phyloP scores from a whole-genome alignment of 1,284 basidiomycete species.

The Ustilago xerochloae region DNA sequence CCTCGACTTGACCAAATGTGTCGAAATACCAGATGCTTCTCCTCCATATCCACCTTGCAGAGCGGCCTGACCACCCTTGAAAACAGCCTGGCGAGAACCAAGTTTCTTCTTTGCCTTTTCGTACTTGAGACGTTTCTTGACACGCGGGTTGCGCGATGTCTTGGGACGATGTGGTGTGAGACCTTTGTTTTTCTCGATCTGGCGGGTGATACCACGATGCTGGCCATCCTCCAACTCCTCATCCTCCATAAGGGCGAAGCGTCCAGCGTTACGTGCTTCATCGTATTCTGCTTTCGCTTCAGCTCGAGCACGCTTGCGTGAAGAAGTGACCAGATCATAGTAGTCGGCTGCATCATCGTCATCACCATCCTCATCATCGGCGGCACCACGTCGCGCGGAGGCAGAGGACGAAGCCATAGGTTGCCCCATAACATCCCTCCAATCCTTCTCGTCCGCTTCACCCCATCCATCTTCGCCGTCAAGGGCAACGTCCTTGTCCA shows the following conservation, averaged over 20 bases:
- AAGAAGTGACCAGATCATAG: slow-evolving; percentile 61
- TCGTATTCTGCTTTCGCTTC: slow-evolving; percentile 64
- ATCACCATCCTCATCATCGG: slow-evolving; percentile 21
- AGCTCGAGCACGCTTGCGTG: slow-evolving; percentile 48
- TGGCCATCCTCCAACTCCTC: slow-evolving; percentile 58
- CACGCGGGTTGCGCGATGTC: slow-evolving; percentile 64
- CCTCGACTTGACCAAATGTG: slow-evolving; percentile 63
- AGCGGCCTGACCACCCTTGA: slow-evolving; percentile 65
- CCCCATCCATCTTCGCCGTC: slow-evolving; percentile 58
- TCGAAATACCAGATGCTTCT: slow-evolving; percentile 65
- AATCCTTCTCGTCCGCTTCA: slow-evolving; percentile 61
- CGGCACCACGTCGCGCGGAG: slow-evolving; percentile 15
- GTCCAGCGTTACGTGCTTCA: slow-evolving; percentile 50
- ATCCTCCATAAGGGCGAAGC: slow-evolving; percentile 57
- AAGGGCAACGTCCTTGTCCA: slow-evolving; percentile 28
- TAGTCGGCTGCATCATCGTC: slow-evolving; percentile 61
- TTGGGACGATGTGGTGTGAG: slow-evolving; percentile 63
- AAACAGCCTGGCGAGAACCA: slow-evolving; percentile 60
- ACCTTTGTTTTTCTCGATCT: slow-evolving; percentile 67
- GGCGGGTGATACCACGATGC: slow-evolving; percentile 63
- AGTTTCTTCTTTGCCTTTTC: slow-evolving; percentile 67
- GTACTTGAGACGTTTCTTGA: slow-evolving; percentile 67
- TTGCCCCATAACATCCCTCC: slow-evolving; percentile 62
- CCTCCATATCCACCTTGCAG: slow-evolving; percentile 65
- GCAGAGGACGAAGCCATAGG: slow-evolving; percentile 10